Evolutionary conservation across 1,284 basidiomycete species (phyloP).

Genomic region (Irpex sp.): DNA sequence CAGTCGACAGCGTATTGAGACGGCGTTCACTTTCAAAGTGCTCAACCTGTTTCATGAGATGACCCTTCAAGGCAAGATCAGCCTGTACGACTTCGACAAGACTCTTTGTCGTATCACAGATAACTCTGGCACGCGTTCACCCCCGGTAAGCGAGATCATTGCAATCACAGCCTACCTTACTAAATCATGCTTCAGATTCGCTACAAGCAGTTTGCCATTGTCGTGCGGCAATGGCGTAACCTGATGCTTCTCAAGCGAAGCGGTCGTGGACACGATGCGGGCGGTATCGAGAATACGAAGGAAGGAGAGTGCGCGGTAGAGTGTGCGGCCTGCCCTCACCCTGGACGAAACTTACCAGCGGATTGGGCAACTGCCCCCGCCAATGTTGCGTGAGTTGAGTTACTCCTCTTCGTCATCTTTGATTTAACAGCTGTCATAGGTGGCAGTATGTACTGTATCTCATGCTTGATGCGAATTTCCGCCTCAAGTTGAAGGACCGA

Average conservation of each 20-base stretch:
- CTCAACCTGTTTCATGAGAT: constrained; percentile 14
- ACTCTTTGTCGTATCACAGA: constrained; percentile 12
- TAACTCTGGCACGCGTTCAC: constrained; percentile 7
- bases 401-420: not conserved
- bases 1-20: constrained; percentile 9
- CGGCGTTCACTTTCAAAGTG: constrained; percentile 11
- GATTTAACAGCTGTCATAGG: constrained; percentile 9
- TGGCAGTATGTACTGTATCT: constrained; percentile 21
- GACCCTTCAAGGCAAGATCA: constrained; percentile 11
- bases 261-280: constrained; percentile 16
- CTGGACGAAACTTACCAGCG: constrained; percentile 21
- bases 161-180: not conserved
- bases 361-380: constrained; percentile 18
- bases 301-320: constrained; percentile 18
- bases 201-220: not conserved
- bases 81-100: constrained; percentile 15
- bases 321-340: constrained; percentile 25
- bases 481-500: constrained; percentile 17
- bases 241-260: constrained; percentile 17
- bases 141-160: not conserved
- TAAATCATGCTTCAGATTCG: not conserved
- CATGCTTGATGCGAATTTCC: constrained; percentile 26
- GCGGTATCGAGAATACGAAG: constrained; percentile 11
- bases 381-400: not conserved
- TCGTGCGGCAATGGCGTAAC: constrained; percentile 14